phyloP scores from a whole-genome alignment of 2,329 filamentous ascomycete species.

The Fusarium sambucinum region DNA sequence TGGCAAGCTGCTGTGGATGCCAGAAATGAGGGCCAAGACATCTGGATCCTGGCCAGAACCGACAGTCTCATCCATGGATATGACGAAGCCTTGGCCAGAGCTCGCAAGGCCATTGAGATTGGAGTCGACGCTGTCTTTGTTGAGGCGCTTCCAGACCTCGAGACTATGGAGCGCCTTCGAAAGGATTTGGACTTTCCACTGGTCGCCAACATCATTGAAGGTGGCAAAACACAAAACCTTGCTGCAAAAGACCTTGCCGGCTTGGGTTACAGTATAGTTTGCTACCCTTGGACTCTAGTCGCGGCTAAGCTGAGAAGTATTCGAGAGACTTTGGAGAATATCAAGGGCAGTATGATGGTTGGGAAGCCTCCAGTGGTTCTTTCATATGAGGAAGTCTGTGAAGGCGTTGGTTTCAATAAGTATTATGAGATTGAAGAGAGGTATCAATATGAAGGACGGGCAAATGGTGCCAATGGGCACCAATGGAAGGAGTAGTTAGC shows the following conservation, averaged over 20 bases:
- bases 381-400: slow-evolving; percentile 58
- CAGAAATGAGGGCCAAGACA: slow-evolving; percentile 58
- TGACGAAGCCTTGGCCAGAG: slow-evolving; percentile 59
- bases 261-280: slow-evolving; percentile 57
- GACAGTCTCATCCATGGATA: slow-evolving; percentile 57
- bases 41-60: slow-evolving; percentile 60
- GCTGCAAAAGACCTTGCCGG: slow-evolving; percentile 51
- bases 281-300: slow-evolving; percentile 59
- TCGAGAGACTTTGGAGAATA: slow-evolving; percentile 51
- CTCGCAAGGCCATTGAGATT: slow-evolving; percentile 57
- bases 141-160: slow-evolving; percentile 58
- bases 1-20: slow-evolving; percentile 60
- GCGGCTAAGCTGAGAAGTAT: slow-evolving; percentile 58
- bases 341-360: slow-evolving; percentile 57
- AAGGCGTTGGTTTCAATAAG: slow-evolving; percentile 58
- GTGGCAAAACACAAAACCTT: slow-evolving; percentile 52
- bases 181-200: slow-evolving; percentile 56
- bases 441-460: too few species aligned
- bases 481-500: too few species aligned
- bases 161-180: slow-evolving; percentile 55
- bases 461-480: too few species aligned
- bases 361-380: slow-evolving; percentile 59
- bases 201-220: slow-evolving; percentile 57
- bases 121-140: slow-evolving; percentile 59
- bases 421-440: too few species aligned